phyloP scores from a whole-genome alignment of 176 grass and related monocot species.

The Panicum miliaceum region DNA sequence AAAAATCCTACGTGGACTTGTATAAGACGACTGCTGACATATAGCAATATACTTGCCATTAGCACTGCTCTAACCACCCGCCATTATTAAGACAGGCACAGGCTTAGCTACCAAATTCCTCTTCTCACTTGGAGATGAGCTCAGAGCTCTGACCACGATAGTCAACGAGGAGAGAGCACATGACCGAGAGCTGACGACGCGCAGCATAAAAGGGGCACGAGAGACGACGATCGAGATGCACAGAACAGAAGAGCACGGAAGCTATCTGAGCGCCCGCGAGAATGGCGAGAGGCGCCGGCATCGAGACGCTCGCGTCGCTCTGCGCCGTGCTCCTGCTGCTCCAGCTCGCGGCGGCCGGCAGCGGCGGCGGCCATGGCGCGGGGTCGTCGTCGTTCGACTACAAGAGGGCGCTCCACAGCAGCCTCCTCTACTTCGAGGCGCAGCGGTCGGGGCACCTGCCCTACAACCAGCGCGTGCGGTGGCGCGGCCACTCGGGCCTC shows the following conservation, averaged over 20 bases:
- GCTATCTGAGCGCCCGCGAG: not conserved
- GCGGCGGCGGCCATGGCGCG: not conserved
- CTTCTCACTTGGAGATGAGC: not conserved
- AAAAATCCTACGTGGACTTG: too few relatives aligned
- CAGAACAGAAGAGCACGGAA: not conserved
- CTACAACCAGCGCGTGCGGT: slow-evolving; percentile 71
- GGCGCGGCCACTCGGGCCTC: slow-evolving; percentile 80
- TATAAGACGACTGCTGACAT: too few relatives aligned
- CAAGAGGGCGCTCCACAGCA: slow-evolving; percentile 59
- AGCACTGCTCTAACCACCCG: too few relatives aligned
- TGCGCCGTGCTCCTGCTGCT: not conserved
- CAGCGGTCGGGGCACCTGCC: slow-evolving; percentile 88
- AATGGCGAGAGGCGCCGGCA: not conserved
- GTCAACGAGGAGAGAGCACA: slow-evolving; percentile 3
- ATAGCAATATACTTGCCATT: too few relatives aligned
- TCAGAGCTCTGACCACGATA: not conserved
- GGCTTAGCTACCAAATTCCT: not conserved
- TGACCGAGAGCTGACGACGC: not conserved
- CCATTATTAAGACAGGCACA: slow-evolving; percentile 7
- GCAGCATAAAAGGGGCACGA: not conserved
- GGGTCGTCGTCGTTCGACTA: slow-evolving; percentile 45
- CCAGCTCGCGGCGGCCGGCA: not conserved
- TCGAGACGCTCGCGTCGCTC: not conserved
- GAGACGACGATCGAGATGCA: not conserved
- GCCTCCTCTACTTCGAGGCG: slow-evolving; percentile 95